phyloP scores from a whole-genome alignment of 805 yeast species.

The Ogataea angusta region DNA sequence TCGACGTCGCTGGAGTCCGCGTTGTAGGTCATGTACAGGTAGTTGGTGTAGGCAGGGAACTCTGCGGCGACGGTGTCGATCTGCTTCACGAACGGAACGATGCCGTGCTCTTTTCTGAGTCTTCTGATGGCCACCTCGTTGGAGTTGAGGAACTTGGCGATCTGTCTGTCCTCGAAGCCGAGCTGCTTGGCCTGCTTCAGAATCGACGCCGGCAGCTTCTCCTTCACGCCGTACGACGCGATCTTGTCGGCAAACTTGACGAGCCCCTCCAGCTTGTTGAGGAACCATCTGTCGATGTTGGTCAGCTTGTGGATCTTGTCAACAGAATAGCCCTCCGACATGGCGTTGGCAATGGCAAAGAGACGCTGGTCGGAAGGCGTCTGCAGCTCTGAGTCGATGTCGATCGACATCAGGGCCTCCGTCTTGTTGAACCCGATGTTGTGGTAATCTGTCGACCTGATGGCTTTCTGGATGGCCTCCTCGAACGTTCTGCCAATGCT shows the following conservation, averaged over 20 bases:
- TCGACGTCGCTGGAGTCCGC: constrained; percentile 82
- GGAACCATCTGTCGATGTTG: constrained; percentile 94
- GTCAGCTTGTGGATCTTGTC: constrained; percentile 90
- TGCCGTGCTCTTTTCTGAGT: constrained; percentile 79
- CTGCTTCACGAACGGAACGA: constrained; percentile 90
- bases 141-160: constrained; percentile 82
- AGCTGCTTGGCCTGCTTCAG: constrained; percentile 89
- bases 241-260: constrained; percentile 68
- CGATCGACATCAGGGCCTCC: constrained; percentile 81
- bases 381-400: constrained; percentile 87
- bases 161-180: constrained; percentile 95
- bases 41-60: constrained; percentile 95
- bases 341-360: constrained; percentile 94
- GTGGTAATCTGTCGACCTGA: constrained; percentile 92
- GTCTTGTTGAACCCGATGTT: constrained; percentile 91
- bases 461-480: constrained; percentile 97
- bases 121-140: constrained; percentile 92
- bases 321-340: constrained; percentile 82
- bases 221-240: constrained; percentile 52
- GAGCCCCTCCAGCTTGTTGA: constrained; percentile 76
- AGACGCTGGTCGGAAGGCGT: constrained; percentile 97
- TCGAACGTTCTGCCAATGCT: constrained; percentile 95
- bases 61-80: constrained; percentile 99
- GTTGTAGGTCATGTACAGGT: constrained; percentile 90
- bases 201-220: constrained; percentile 57